Conservation (phyloP, 2,329 filamentous ascomycete species). For the Emydomyces testavorans region DNA sequence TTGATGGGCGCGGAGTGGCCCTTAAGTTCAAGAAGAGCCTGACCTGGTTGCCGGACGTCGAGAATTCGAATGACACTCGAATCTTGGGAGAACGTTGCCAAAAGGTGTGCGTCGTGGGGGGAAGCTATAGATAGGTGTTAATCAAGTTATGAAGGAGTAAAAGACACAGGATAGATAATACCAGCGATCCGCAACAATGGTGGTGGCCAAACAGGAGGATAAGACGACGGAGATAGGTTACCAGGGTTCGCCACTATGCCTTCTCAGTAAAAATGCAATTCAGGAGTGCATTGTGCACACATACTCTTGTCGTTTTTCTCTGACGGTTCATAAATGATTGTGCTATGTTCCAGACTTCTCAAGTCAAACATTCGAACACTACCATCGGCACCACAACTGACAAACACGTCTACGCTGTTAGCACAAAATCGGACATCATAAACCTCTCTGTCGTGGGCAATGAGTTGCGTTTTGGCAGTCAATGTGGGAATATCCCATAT, state of each 20-base stretch:
- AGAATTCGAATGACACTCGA: slow-evolving; percentile 87
- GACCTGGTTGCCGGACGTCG: slow-evolving; percentile 89
- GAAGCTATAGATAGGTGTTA: slow-evolving; percentile 47
- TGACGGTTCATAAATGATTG: slow-evolving; percentile 96
- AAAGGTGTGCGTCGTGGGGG: slow-evolving; percentile 84
- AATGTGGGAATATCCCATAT: slow-evolving; percentile 99
- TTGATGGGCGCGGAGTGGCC: slow-evolving; percentile 79
- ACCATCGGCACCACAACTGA: slow-evolving; percentile 92
- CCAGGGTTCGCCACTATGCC: slow-evolving; percentile 38
- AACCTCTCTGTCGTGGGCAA: slow-evolving; percentile 97
- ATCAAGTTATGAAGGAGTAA: too few species aligned
- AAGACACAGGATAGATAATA: slow-evolving; percentile 22
- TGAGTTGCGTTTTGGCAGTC: slow-evolving; percentile 94
- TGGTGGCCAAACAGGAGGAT: slow-evolving; percentile 46
- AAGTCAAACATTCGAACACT: slow-evolving; percentile 98
- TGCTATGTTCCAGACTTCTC: slow-evolving; percentile 90
- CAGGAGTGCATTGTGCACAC: slow-evolving; percentile 4
- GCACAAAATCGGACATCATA: slow-evolving; percentile 98
- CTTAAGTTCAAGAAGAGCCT: slow-evolving; percentile 83
- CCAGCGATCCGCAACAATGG: slow-evolving; percentile 35
- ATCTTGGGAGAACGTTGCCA: slow-evolving; percentile 94
- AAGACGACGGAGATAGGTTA: slow-evolving; percentile 53
- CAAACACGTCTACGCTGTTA: slow-evolving; percentile 96
- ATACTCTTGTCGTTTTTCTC: slow-evolving; percentile 64
- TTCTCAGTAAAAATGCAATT: neutral